Evolutionary conservation across 192 early-diverging fungal genomes (phyloP).

Genomic region (Dissophora globulifera): DNA sequence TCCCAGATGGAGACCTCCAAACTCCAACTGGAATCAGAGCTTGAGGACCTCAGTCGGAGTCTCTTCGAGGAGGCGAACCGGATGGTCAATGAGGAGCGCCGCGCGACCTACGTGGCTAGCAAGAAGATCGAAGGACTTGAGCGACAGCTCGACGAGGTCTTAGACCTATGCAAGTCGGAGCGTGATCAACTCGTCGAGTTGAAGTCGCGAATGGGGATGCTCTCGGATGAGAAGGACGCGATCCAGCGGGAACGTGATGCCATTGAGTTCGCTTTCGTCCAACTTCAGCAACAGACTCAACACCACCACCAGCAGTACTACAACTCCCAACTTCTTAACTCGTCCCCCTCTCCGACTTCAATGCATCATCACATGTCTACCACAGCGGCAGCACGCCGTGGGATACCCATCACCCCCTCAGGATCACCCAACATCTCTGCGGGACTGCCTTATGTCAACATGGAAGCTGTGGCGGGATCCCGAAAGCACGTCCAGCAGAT

Average conservation of each 20-base stretch:
- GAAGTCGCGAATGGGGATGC: constrained; percentile 43
- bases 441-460: constrained; percentile 1
- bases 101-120: constrained; percentile 19
- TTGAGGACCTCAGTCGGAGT: constrained; percentile 47
- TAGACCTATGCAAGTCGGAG: constrained; percentile 49
- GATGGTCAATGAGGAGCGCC: constrained; percentile 54
- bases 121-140: constrained; percentile 44
- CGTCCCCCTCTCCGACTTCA: constrained; percentile 7
- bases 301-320: constrained; percentile 31
- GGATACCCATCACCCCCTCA: constrained; percentile 19
- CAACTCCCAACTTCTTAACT: constrained; percentile 20
- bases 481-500: constrained; percentile 45
- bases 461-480: constrained; percentile 17
- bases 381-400: constrained; percentile 36
- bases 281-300: constrained; percentile 28
- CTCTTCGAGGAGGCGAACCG: constrained; percentile 54
- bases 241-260: constrained; percentile 38
- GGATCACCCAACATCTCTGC: background rate
- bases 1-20: constrained; percentile 45
- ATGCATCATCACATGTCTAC: constrained; percentile 46
- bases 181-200: constrained; percentile 49
- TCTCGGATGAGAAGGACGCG: constrained; percentile 47
- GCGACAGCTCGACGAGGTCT: constrained; percentile 44
- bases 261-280: constrained; percentile 38
- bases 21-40: constrained; percentile 40